Percentiles rank a stretch among this genome's conserved stretches.
These are phyloP conservation scores for Fusarium sp. DNA, from an alignment of 2,329 filamentous ascomycete species.

Conservation along the genomic window DNA sequence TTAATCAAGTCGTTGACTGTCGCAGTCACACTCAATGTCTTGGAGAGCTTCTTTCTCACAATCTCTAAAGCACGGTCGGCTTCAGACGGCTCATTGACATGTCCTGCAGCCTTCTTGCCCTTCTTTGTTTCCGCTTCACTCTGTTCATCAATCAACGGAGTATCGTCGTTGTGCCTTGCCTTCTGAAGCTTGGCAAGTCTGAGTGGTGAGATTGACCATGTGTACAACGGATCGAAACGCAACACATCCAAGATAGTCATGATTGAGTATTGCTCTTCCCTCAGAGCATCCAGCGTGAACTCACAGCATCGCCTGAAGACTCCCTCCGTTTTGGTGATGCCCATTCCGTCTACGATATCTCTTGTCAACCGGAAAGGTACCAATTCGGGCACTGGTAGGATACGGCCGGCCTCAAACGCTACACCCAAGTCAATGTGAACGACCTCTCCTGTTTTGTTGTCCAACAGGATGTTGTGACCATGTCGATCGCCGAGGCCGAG, in stretches of 20 bases:
- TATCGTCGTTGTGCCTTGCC: slow-evolving; percentile 67
- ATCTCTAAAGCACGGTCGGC: slow-evolving; percentile 93
- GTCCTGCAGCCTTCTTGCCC: slow-evolving; percentile 53
- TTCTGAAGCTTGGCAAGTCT: slow-evolving; percentile 76
- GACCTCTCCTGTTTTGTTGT: slow-evolving; percentile 90
- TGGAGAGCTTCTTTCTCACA: slow-evolving; percentile 95
- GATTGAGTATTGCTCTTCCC: slow-evolving; percentile 96
- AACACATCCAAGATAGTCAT: slow-evolving; percentile 99
- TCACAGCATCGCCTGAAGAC: slow-evolving; percentile 99
- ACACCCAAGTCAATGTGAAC: slow-evolving; percentile 98
- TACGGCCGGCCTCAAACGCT: slow-evolving; percentile 94
- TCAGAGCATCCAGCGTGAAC: slow-evolving; percentile 93
- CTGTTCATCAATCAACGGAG: slow-evolving; percentile 56
- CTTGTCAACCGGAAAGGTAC: slow-evolving; percentile 96
- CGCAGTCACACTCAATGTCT: slow-evolving; percentile 92
- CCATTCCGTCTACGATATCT: slow-evolving; percentile 97
- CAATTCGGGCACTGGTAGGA: slow-evolving; percentile 95
- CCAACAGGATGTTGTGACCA: slow-evolving; percentile 96
- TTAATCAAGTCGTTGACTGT: slow-evolving; percentile 98
- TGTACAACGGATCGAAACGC: slow-evolving; percentile 97
- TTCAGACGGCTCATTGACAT: slow-evolving; percentile 75
- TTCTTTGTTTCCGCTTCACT: slow-evolving; percentile 61
- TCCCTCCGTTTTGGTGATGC: slow-evolving; percentile 93
- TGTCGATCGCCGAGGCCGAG: slow-evolving; percentile 95
- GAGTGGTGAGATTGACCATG: slow-evolving; percentile 88